A percentile compares a stretch with the other conserved stretches of the same genome.
These are phyloP conservation scores for Amphicarpaea edgeworthii DNA, from an alignment of 306 rosid genomes.

Conservation along the genomic window DNA sequence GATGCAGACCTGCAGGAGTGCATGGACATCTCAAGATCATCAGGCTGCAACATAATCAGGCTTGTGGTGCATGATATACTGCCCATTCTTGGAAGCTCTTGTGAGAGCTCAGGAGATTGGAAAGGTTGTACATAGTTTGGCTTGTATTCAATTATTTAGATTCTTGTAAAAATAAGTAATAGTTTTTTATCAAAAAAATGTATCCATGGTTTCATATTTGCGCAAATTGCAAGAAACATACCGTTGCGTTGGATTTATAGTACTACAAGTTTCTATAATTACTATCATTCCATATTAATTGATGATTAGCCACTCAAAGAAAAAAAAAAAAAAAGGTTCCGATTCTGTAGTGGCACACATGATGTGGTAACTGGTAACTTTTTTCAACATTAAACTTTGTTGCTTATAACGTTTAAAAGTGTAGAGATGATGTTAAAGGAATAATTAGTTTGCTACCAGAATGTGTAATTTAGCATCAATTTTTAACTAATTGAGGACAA, in stretches of 20 bases:
- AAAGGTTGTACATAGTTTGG: conserved; percentile 42
- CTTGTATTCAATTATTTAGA: conserved; percentile 26
- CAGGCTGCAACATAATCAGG: conserved; percentile 70
- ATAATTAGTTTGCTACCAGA: background rate
- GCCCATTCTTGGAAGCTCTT: conserved; percentile 77
- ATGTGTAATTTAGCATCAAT: background rate
- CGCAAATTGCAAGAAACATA: conserved; percentile 22
- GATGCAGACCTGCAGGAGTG: conserved; percentile 89
- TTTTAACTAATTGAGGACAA: background rate
- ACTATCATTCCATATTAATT: too few species aligned
- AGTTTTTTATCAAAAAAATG: background rate
- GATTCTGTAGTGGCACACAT: background rate
- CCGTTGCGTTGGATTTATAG: background rate
- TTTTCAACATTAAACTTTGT: background rate
- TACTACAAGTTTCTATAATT: background rate
- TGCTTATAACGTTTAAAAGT: background rate
- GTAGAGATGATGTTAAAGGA: background rate
- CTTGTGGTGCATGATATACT: conserved; percentile 66
- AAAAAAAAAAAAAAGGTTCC: background rate
- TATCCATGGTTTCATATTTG: conserved; percentile 33
- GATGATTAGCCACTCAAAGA: background rate
- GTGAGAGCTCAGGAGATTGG: conserved; percentile 65
- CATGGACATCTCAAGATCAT: conserved; percentile 66
- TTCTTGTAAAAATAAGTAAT: conserved; percentile 41
- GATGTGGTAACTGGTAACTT: background rate